Evolutionary conservation across 2,329 filamentous ascomycete genomes (phyloP).

Genomic region (Penicillium rolfsii): DNA sequence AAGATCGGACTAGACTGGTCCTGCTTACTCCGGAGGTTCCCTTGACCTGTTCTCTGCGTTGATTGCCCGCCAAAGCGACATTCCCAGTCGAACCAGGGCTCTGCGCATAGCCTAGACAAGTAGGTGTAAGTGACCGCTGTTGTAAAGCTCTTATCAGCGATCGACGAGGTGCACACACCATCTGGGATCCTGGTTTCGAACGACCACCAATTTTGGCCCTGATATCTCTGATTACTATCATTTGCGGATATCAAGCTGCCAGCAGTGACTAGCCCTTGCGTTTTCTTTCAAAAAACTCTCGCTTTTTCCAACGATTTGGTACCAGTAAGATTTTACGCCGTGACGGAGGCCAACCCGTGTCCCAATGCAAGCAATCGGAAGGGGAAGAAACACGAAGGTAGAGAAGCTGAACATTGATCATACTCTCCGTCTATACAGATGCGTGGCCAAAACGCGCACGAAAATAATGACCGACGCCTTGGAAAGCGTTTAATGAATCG

Average conservation of each 20-base stretch:
- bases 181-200: background rate
- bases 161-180: background rate
- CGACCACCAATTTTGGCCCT: background rate
- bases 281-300: background rate
- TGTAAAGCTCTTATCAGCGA: background rate
- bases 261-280: background rate
- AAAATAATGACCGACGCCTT: background rate
- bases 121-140: background rate
- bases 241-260: background rate
- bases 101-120: background rate
- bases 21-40: background rate
- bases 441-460: background rate
- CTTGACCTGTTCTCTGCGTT: background rate
- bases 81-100: background rate
- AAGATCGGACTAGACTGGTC: slow-evolving; percentile 1
- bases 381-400: background rate
- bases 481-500: background rate
- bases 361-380: background rate
- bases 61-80: background rate
- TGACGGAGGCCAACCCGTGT: background rate
- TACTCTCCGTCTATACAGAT: background rate
- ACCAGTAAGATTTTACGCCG: background rate
- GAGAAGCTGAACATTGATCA: background rate
- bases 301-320: background rate
- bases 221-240: background rate